Conservation (phyloP, 2,329 filamentous ascomycete species). For the Arthrobotrys entomopaga region DNA sequence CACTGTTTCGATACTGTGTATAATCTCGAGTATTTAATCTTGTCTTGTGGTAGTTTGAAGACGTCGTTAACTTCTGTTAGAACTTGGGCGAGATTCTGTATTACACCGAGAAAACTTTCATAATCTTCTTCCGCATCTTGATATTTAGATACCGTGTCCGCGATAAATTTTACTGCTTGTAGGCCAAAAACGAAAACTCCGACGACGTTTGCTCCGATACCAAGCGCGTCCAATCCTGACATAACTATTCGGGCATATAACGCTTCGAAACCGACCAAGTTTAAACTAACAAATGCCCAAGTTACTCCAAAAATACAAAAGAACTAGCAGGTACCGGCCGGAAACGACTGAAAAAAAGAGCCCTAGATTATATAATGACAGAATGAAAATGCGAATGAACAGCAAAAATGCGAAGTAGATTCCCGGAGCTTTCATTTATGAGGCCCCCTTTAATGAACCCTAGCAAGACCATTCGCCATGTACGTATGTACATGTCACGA, state of each 20-base stretch:
- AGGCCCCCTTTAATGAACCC: conserved; percentile 6
- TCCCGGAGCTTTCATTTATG: conserved; percentile 10
- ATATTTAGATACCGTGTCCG: conserved; percentile 27
- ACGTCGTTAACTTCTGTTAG: conserved; percentile 19
- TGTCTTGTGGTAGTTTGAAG: conserved; percentile 5
- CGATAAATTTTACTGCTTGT: conserved; percentile 27
- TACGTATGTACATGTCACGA: neutral
- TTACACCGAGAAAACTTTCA: conserved; percentile 2
- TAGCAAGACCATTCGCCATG: neutral
- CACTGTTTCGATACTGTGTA: conserved; percentile 5
- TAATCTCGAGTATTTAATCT: conserved; percentile 10
- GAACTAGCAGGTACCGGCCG: neutral
- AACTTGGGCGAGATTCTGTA: conserved; percentile 14
- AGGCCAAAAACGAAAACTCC: conserved; percentile 26
- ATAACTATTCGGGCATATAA: conserved; percentile 2
- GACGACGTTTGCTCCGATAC: conserved; percentile 13
- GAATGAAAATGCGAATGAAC: neutral
- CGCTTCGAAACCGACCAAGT: neutral
- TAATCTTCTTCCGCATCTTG: conserved; percentile 26
- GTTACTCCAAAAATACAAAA: conserved; percentile 7
- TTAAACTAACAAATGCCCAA: neutral
- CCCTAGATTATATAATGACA: neutral
- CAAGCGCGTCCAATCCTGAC: conserved; percentile 18
- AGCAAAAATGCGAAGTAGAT: neutral
- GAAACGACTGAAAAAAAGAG: conserved; percentile 10